These are phyloP conservation scores for Globisporangium radiosum DNA, from an alignment of 352 stramenopile species.

Conservation along the genomic window DNA sequence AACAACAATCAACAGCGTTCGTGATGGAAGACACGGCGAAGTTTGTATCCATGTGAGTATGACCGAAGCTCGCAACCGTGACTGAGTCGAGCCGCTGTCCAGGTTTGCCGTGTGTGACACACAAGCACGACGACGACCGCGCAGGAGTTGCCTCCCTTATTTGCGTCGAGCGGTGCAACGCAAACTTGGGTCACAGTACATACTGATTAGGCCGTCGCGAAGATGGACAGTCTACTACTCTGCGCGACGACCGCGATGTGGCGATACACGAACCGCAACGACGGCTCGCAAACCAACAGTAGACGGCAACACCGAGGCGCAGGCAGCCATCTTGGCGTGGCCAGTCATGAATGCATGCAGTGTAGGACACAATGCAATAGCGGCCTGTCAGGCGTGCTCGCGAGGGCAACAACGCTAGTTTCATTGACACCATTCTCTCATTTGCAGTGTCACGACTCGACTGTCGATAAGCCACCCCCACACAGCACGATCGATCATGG, in stretches of 20 bases:
- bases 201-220: background rate
- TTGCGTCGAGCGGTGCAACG: no score
- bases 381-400: no score
- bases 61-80: background rate
- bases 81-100: background rate
- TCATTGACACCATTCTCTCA: no score
- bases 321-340: background rate
- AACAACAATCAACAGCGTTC: no score
- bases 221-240: no score
- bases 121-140: background rate
- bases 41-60: conserved; percentile 2
- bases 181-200: no score
- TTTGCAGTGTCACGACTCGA: background rate
- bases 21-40: background rate
- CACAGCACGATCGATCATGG: background rate
- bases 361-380: conserved; percentile 4
- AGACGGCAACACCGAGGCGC: no score
- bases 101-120: background rate
- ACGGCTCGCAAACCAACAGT: no score
- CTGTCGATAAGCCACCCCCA: background rate
- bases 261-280: no score
- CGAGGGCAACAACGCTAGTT: no score
- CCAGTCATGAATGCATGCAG: background rate
- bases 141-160: no score
- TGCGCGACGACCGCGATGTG: no score